Evolutionary conservation across 2,329 filamentous ascomycete species (phyloP), one percentile per base, ranked within the genome.

Genomic region (Penicillium sp.): DNA sequence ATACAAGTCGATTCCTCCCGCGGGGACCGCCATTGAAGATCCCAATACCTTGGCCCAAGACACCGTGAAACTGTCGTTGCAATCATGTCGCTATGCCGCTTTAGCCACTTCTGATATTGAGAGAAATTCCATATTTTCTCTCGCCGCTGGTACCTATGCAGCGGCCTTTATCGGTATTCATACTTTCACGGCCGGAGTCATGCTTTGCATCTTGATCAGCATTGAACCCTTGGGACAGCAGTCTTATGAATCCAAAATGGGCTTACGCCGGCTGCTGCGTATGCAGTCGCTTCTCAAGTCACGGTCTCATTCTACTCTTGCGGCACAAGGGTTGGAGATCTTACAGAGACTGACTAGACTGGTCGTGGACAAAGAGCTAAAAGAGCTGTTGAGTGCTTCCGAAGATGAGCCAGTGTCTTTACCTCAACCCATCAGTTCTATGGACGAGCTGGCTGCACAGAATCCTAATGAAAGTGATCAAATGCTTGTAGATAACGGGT

Each of bases 161-260:
- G 65, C 60, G 1, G 53, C 68, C 2, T 71, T 71, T 3, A 61
- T 71, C 17, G 58, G 65, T 2, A 69, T 71, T 12, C 67, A 71
- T 35, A 69, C 65, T 0, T 70, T 71, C 53, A 71, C 69, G 0
- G 69, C 69, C 0, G 69, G 65, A 0, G 58, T 71, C 0, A 65
- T 62, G 15, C 49, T 71, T 3, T 63, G 64, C 2, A 64, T 71
- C 1, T 20, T 71, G n/a, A 55, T 48, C 1, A 71, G 69, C 34
- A 67, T 66, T 28, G 65, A 69, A 6, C 67, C 67, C 1, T 17
- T 71, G 0, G 62, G 43, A 1, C 42, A 54, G 0, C 57, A 66
- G 1, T 67, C 65, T 1, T 50, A 63, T 10, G 54, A 64, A 7
- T 57, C 52, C 1, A 71, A 69, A 41, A 20, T 63, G 7, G 67